Base-by-base conservation (phyloP, 148 eudicot species). In the Rhododendron vialii region DNA sequence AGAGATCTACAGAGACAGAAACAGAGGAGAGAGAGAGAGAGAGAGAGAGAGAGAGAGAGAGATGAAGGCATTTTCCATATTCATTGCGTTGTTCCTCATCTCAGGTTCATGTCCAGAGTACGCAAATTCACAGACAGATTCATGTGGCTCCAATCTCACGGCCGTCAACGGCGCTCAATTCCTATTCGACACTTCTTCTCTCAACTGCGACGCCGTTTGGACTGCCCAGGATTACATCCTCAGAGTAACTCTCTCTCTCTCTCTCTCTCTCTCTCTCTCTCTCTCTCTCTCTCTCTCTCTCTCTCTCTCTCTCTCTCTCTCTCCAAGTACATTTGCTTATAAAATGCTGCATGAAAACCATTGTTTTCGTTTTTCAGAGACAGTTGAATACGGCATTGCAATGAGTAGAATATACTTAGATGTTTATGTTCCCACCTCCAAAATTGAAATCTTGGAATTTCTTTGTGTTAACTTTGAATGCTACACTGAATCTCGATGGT, bases 201-300 rank as follows among this genome's bases (percentile, higher is more conserved):
- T 95, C 87, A 75, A 53, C 4, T 96, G 99, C 89, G 83, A 88
- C 80, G 7, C 85, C 14, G 96, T 93, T 41, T 96, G 99, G 98
- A 0, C 26, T 7, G 11, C 80, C 55, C 85, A 93, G 78, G 84
- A 78, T 74, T 92, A 73, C 90, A 88, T 91, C 87, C 99, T 96
- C 83, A 89, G 98, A 80, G 99, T 96, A 93, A 88, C 50, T 17
- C 47, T 43, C 59, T 51, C 48, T 78, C 30, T 73, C 53, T 47
- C 28, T 57, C 59, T 67, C n/a, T 69, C 51, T 50, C 55, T 13
- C 17, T 14, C 41, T 38, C 41, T 38, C 50, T 10, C 35, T 41
- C 59, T 51, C 47, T 78, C 28, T 73, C 51, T 45, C 26, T 47
- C 50, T 67, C n/a, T 69, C 51, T 50, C 53, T 13, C 15, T 14